A percentile compares a stretch with the other conserved stretches of the same genome.
Conservation (phyloP, 331 rosid species). For the Saraca asoca region DNA sequence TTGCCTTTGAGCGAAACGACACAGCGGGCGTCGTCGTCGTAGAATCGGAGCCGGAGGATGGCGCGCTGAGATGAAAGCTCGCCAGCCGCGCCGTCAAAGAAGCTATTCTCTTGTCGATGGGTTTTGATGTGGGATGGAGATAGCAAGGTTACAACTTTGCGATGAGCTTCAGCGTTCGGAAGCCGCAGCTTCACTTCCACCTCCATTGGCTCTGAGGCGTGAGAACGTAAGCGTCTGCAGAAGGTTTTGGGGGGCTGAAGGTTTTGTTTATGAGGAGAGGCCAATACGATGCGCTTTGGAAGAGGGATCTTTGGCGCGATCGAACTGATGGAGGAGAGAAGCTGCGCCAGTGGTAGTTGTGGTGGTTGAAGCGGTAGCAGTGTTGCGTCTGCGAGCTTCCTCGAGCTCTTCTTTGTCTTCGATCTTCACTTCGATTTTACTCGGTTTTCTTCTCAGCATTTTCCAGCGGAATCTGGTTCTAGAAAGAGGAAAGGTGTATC, state of each 20-base stretch:
- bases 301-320: constrained; percentile 68
- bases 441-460: constrained; percentile 80
- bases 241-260: not conserved
- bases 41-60: constrained; percentile 75
- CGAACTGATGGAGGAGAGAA: constrained; percentile 63
- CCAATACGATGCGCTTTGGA: constrained; percentile 77
- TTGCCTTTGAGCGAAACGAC: constrained; percentile 69
- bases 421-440: constrained; percentile 63
- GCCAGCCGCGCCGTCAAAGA: constrained; percentile 72
- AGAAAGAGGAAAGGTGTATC: no score
- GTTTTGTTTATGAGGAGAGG: constrained; percentile 42
- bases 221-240: constrained; percentile 13
- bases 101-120: constrained; percentile 74
- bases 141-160: constrained; percentile 48
- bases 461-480: not conserved
- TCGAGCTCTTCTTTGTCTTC: constrained; percentile 92
- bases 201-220: constrained; percentile 49
- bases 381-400: constrained; percentile 64
- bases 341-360: constrained; percentile 43
- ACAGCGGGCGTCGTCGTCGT: constrained; percentile 53
- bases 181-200: constrained; percentile 87
- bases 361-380: constrained; percentile 12
- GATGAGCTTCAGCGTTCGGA: constrained; percentile 47
- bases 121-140: constrained; percentile 60
- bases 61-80: constrained; percentile 69